Percentiles rank a stretch among this genome's conserved stretches.
These are phyloP conservation scores for Aspergillus fumigatus DNA, from an alignment of 2,329 filamentous ascomycete genomes.

Conservation along the genomic window DNA sequence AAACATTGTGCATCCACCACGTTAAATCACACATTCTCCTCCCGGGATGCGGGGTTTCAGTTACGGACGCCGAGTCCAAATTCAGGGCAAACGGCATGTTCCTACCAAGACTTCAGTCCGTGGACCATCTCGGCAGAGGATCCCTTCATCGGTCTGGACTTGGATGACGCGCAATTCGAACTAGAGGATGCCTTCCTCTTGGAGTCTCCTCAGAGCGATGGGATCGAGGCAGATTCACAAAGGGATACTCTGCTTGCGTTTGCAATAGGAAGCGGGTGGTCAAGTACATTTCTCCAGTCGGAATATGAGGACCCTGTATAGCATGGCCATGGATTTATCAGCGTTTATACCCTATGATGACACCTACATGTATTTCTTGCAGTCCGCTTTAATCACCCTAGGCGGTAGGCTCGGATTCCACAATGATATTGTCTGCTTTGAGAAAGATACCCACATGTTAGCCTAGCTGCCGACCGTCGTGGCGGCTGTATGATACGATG, in stretches of 20 bases:
- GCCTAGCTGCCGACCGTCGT: too few species aligned
- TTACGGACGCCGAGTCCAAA: neutral
- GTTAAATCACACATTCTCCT: neutral
- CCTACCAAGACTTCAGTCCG: neutral
- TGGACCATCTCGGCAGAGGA: neutral
- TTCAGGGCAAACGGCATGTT: neutral
- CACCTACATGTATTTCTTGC: neutral
- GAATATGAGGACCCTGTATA: neutral
- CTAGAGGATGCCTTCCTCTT: neutral
- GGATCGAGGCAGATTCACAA: accelerated
- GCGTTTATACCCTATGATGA: neutral
- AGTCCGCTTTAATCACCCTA: too few species aligned
- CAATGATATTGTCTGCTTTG: too few species aligned
- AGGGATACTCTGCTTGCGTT: neutral
- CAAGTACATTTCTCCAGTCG: neutral
- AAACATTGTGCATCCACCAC: neutral
- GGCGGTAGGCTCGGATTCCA: too few species aligned
- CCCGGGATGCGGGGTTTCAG: neutral
- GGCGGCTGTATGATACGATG: too few species aligned
- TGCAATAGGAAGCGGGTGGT: neutral
- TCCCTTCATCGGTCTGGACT: neutral
- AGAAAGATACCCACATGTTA: too few species aligned
- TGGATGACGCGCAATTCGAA: neutral
- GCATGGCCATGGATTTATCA: neutral
- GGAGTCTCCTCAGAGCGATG: neutral